These are phyloP conservation scores for Verbascum thapsus DNA, from an alignment of 257 asterid genomes.

Conservation along the genomic window DNA sequence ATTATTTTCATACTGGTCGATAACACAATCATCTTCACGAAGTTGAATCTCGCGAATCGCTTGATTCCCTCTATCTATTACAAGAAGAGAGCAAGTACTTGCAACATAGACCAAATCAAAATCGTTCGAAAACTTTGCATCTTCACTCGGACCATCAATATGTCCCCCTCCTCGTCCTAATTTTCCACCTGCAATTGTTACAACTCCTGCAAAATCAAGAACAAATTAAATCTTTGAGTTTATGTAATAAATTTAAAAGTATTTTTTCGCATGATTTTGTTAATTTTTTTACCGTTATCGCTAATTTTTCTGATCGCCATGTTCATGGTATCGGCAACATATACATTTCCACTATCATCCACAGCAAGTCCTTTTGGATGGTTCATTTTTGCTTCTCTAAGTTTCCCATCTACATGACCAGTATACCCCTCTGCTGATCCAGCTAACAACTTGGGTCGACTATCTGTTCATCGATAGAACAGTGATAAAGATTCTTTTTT, in stretches of 20 bases:
- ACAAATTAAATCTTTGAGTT: not conserved
- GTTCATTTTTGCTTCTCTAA: constrained; percentile 85
- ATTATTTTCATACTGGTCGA: constrained; percentile 50
- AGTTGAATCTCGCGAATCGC: constrained; percentile 94
- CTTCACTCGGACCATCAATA: constrained; percentile 92
- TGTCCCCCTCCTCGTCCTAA: constrained; percentile 80
- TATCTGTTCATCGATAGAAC: constrained; percentile 52
- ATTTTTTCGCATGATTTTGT: not conserved
- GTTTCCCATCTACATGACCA: constrained; percentile 91
- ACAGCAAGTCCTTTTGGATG: constrained; percentile 86
- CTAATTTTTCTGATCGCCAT: constrained; percentile 90
- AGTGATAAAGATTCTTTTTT: not conserved
- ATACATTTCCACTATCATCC: constrained; percentile 80
- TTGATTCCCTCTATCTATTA: constrained; percentile 85
- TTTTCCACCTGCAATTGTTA: constrained; percentile 92
- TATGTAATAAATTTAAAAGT: not conserved
- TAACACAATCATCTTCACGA: constrained; percentile 74
- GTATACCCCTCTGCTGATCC: constrained; percentile 93
- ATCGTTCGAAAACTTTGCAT: constrained; percentile 81
- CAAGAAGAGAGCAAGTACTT: constrained; percentile 84
- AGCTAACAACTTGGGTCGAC: constrained; percentile 82
- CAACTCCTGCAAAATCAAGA: constrained; percentile 59
- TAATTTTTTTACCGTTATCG: constrained; percentile 57
- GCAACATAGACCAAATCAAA: constrained; percentile 73
- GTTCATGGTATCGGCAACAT: constrained; percentile 89